Conservation (phyloP, 1,139 yeast genomes). For the Groenewaldozyma sp. region DNA sequence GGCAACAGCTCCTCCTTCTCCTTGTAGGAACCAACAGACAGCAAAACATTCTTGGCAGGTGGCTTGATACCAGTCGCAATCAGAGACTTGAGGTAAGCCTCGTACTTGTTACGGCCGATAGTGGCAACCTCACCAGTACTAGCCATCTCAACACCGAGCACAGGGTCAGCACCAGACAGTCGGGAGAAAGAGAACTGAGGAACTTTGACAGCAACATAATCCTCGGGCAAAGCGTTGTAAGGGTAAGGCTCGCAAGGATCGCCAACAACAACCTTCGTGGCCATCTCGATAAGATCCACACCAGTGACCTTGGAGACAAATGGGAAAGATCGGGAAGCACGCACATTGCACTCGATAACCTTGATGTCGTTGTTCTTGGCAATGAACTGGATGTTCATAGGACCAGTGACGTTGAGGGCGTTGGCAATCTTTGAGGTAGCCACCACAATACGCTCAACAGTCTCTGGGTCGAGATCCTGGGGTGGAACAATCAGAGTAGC, state of each 20-base stretch:
- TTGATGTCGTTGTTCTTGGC: constrained; percentile 88
- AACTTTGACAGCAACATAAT: constrained; percentile 94
- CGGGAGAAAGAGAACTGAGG: constrained; percentile 98
- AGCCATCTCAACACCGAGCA: constrained; percentile 98
- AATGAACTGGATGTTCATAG: constrained; percentile 93
- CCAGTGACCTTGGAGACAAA: constrained; percentile 97
- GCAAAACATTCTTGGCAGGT: constrained; percentile 88
- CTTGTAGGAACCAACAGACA: constrained; percentile 95
- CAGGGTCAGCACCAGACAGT: constrained; percentile 97
- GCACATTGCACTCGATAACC: constrained; percentile 97
- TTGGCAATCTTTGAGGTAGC: constrained; percentile 95
- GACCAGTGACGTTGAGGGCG: constrained; percentile 96
- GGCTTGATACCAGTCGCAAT: constrained; percentile 90
- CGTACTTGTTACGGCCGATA: constrained; percentile 92
- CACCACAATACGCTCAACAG: constrained; percentile 81
- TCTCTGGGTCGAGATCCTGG: constrained; percentile 87
- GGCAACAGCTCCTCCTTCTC: constrained; percentile 93
- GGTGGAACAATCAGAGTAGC: constrained; percentile 97
- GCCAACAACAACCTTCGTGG: constrained; percentile 93
- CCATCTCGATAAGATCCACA: constrained; percentile 93
- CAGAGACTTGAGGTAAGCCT: constrained; percentile 91
- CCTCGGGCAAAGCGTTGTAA: constrained; percentile 75
- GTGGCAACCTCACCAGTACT: constrained; percentile 99
- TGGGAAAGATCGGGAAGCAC: constrained; percentile 98
- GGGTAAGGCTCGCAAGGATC: constrained; percentile 85